Conservation (phyloP, 75 land plant genomes). For the Cupressus sempervirens region DNA sequence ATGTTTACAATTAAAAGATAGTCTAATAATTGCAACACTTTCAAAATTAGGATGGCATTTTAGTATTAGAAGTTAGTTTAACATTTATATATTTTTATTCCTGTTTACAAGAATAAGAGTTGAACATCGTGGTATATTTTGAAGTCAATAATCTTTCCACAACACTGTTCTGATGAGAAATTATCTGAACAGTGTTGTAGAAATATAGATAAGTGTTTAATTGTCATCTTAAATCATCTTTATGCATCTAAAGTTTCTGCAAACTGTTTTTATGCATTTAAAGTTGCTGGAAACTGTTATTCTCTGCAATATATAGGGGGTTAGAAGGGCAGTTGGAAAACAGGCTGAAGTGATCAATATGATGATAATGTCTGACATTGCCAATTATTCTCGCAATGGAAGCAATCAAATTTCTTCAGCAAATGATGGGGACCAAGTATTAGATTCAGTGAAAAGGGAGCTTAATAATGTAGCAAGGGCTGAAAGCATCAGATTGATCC, state of each 20-base stretch:
- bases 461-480: background rate
- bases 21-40: background rate
- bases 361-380: conserved; percentile 14
- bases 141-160: background rate
- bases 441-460: conserved; percentile 20
- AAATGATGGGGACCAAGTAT: conserved; percentile 19
- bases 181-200: background rate
- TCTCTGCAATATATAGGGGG: conserved; percentile 23
- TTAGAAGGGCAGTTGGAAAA: conserved; percentile 51
- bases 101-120: background rate
- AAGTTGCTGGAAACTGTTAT: background rate
- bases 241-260: background rate
- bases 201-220: background rate
- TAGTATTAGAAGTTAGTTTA: background rate
- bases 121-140: background rate
- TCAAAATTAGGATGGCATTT: too few species aligned
- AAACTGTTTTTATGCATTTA: background rate
- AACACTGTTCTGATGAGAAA: background rate
- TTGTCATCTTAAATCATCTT: background rate
- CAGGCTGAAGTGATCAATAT: conserved; percentile 52
- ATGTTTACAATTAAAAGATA: background rate
- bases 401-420: conserved; percentile 7
- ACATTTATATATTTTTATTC: background rate
- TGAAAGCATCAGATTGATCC: background rate
- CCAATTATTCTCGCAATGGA: background rate